Conservation (phyloP, 805 yeast genomes). For the Candida dajiaensis region DNA sequence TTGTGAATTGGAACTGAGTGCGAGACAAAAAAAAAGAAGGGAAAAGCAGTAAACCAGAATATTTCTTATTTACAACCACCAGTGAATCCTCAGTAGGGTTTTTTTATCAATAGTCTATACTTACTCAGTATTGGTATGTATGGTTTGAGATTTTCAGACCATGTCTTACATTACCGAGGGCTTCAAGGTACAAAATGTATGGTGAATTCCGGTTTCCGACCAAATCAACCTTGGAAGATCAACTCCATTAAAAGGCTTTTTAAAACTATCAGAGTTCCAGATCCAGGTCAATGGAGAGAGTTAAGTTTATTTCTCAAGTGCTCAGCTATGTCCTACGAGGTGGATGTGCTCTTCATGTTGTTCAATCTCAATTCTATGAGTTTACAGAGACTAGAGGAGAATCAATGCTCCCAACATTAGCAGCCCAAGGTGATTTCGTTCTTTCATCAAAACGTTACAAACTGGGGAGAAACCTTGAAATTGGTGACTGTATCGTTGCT, state of each 20-base stretch:
- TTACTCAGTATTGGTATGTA: no score
- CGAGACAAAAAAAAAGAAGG: no score
- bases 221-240: no score
- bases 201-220: background rate
- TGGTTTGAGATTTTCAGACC: no score
- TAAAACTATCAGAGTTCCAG: background rate
- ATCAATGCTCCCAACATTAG: constrained; percentile 90
- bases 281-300: constrained; percentile 9
- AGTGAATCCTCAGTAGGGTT: no score
- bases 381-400: constrained; percentile 85
- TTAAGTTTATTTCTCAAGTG: constrained; percentile 19
- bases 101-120: no score
- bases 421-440: constrained; percentile 69
- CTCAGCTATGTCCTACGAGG: constrained; percentile 34
- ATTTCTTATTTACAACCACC: no score
- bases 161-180: background rate
- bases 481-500: constrained; percentile 88
- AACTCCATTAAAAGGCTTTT: no score
- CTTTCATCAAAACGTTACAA: constrained; percentile 62
- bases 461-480: constrained; percentile 56
- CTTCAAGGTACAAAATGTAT: background rate
- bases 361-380: constrained; percentile 63
- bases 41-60: no score
- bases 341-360: constrained; percentile 60
- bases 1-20: no score